Conservation (phyloP, 2,329 filamentous ascomycete species). For the Diaporthe sp. region DNA sequence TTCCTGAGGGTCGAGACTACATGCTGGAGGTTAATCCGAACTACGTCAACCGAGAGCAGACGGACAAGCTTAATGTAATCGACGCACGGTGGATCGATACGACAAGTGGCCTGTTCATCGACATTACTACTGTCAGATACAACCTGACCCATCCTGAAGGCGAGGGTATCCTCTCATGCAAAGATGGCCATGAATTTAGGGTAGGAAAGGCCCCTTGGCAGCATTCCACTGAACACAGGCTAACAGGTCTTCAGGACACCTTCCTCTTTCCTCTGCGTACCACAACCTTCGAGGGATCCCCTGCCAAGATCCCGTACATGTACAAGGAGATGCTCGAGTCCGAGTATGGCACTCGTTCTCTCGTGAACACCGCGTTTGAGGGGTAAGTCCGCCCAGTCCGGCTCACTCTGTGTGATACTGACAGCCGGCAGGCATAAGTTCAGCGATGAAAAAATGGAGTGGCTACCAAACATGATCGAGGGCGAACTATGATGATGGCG, state of each 20-base stretch:
- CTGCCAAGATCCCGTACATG: constrained; percentile 75
- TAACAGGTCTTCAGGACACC: constrained; percentile 57
- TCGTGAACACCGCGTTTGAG: constrained; percentile 66
- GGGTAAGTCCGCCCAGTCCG: constrained; percentile 57
- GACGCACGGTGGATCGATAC: constrained; percentile 66
- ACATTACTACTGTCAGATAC: constrained; percentile 66
- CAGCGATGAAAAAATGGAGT: constrained; percentile 54
- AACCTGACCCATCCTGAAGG: constrained; percentile 59
- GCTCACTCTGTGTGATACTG: constrained; percentile 31
- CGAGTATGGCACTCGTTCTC: constrained; percentile 68
- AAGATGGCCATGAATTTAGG: constrained; percentile 65
- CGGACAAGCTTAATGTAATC: constrained; percentile 58
- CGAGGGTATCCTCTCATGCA: constrained; percentile 63
- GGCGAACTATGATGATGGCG: constrained; percentile 3
- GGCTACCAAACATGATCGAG: constrained; percentile 44
- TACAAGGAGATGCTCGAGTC: constrained; percentile 71
- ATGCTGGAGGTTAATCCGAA: constrained; percentile 65
- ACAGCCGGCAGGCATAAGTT: constrained; percentile 56
- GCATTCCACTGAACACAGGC: neutral
- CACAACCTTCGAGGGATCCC: constrained; percentile 76
- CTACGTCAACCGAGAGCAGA: constrained; percentile 54
- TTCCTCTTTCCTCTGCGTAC: constrained; percentile 79
- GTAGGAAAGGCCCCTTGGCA: constrained; percentile 48
- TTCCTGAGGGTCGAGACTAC: constrained; percentile 58
- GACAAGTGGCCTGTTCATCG: constrained; percentile 62